Conservation (phyloP, 1,139 yeast species). For the Arxiozyma heterogenica region DNA sequence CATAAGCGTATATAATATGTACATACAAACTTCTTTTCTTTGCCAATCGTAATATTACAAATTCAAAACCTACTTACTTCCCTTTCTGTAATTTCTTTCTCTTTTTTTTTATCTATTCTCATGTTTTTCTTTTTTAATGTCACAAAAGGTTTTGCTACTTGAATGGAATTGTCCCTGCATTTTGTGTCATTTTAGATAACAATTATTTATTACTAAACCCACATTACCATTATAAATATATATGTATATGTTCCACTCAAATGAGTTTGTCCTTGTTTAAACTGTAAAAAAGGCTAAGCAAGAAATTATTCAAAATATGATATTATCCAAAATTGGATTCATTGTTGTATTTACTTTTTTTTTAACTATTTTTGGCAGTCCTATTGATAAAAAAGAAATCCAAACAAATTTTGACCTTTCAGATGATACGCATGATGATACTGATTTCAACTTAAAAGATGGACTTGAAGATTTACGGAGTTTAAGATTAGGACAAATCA, state of each 20-base stretch:
- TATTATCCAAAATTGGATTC: neutral
- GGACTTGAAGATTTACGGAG: conserved; percentile 32
- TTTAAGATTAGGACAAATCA: conserved; percentile 58
- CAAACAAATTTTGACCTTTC: neutral
- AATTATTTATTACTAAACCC: neutral
- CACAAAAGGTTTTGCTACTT: neutral
- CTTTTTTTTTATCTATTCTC: no score
- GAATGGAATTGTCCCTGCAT: neutral
- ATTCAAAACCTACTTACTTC: no score
- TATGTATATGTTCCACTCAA: no score
- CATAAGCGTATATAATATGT: no score
- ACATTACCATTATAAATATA: neutral
- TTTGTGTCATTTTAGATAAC: neutral
- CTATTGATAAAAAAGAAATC: neutral
- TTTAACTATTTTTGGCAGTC: neutral
- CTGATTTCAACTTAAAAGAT: neutral
- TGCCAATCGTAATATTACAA: neutral
- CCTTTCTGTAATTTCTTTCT: no score
- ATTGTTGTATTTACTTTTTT: neutral
- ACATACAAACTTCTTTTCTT: no score
- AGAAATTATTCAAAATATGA: neutral
- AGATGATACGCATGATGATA: neutral
- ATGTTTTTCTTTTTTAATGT: no score
- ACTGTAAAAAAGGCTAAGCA: no score
- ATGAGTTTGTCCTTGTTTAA: neutral